Base-by-base conservation (phyloP, 2,329 filamentous ascomycete species). In the Penicillium rolfsii region DNA sequence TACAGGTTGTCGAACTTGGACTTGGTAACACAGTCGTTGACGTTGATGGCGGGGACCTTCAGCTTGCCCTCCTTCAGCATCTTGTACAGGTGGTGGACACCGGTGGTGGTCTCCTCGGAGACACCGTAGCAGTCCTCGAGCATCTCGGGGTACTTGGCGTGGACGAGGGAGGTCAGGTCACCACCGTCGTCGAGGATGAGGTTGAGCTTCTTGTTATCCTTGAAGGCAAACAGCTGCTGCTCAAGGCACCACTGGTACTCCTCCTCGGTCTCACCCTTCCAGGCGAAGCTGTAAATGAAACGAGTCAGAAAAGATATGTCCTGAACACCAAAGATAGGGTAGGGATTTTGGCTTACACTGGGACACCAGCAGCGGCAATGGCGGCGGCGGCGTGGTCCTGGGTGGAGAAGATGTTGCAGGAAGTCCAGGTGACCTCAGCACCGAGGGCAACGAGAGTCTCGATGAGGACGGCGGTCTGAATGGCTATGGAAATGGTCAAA, bases 1-100 rank as follows among this genome's bases (percentile, higher is more conserved):
- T 98, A 99, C 70, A 98, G 85, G 89, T 99, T 99, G 88, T 98
- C 95, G 81, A 99, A 99, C 88, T 99, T 99, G 84, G 93, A 97
- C 90, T 98, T 99, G 82, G 95, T 99, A 79, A 99, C 94, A 62
- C 91, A 93, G 89, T 99, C 94, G 85, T 99, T 98, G 87, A 99
- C 94, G 83, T 99, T 99, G 89, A 98, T 92, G 82, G 94, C 87
- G 71, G 95, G 95, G 70, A 97, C 91, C 66, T 97, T 89, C 69
- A 98, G 92, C 81, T 88, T 86, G 79, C 87, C 87, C 73, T 91
- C 89, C 87, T 95, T 97, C 80, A 98, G 84, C 93, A 97, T 97
- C 79, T 89, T 88, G 91, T 98, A 99, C 65, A 99, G 87, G 86
- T 98, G 94, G 90, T 98, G 95, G 76, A 99, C 94, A 87, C 94